These are phyloP conservation scores for Nemania diffusa DNA, from an alignment of 2,329 filamentous ascomycete genomes.

Conservation along the genomic window DNA sequence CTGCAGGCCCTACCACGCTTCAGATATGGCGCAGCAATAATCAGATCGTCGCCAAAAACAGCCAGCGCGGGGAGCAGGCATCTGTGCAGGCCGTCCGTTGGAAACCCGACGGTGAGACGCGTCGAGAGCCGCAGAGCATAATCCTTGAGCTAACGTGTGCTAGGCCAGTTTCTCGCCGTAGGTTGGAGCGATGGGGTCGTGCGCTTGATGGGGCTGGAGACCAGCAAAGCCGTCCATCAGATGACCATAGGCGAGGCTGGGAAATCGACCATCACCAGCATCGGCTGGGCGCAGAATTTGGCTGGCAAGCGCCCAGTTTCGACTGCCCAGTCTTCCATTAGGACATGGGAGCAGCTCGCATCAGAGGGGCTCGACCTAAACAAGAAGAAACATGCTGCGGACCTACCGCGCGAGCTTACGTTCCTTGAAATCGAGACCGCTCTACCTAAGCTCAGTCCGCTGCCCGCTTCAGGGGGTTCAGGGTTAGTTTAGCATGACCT, in stretches of 20 bases:
- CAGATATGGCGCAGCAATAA: slow-evolving; percentile 82
- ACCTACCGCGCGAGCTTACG: slow-evolving; percentile 78
- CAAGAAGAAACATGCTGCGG: slow-evolving; percentile 50
- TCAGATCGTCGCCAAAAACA: slow-evolving; percentile 69
- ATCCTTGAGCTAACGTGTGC: background rate
- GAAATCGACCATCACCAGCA: slow-evolving; percentile 60
- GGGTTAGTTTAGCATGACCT: slow-evolving; percentile 59
- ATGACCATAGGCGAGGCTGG: slow-evolving; percentile 63
- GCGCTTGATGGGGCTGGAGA: slow-evolving; percentile 81
- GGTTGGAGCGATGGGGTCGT: slow-evolving; percentile 85
- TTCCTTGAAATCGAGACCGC: slow-evolving; percentile 80
- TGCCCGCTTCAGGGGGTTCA: slow-evolving; percentile 72
- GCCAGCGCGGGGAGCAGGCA: slow-evolving; percentile 56
- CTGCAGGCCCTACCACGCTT: slow-evolving; percentile 73
- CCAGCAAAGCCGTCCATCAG: slow-evolving; percentile 81
- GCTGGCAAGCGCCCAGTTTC: slow-evolving; percentile 46
- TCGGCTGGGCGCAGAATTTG: slow-evolving; percentile 64
- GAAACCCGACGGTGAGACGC: slow-evolving; percentile 72
- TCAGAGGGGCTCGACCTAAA: slow-evolving; percentile 45
- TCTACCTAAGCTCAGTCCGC: slow-evolving; percentile 78
- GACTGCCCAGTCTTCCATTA: slow-evolving; percentile 32
- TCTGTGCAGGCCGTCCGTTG: slow-evolving; percentile 65
- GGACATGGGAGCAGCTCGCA: slow-evolving; percentile 48
- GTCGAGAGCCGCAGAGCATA: background rate
- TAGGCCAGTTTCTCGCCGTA: slow-evolving; percentile 14